Percentiles rank a stretch among this genome's conserved stretches.
Conservation (phyloP, 108 stramenopile species). For the Cyclotella cryptica region DNA sequence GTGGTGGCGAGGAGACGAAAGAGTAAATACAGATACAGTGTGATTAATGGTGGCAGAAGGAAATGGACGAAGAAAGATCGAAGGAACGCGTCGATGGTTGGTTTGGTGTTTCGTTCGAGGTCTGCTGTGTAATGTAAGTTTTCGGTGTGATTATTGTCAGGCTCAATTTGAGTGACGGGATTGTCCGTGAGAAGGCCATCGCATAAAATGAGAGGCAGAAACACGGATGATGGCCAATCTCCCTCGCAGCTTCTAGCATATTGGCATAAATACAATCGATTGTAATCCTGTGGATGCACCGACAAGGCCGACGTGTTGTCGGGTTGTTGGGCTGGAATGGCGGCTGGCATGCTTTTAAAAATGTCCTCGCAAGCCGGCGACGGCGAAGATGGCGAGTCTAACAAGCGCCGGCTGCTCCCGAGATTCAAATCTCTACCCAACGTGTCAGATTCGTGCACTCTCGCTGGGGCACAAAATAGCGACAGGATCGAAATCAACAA, state of each 20-base stretch:
- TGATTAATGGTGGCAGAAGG: slow-evolving; percentile 27
- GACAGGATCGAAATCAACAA: too few species aligned
- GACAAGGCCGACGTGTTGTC: neutral
- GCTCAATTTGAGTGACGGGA: neutral
- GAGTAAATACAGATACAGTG: slow-evolving; percentile 45
- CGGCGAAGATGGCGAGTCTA: neutral
- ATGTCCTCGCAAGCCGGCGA: neutral
- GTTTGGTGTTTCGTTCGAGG: neutral
- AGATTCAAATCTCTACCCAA: too few species aligned
- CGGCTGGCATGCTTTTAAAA: neutral
- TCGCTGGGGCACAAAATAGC: too few species aligned
- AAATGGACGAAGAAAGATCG: slow-evolving; percentile 11
- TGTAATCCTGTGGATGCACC: neutral
- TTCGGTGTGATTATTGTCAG: neutral
- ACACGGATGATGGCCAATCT: slow-evolving; percentile 31
- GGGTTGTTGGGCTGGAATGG: neutral
- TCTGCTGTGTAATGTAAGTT: too few species aligned
- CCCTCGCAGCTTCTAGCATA: slow-evolving; percentile 37
- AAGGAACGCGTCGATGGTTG: neutral
- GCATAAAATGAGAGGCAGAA: slow-evolving; percentile 38
- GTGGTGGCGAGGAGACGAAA: slow-evolving; percentile 75
- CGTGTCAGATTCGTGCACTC: too few species aligned
- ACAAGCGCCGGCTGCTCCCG: too few species aligned
- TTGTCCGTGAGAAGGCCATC: slow-evolving; percentile 10
- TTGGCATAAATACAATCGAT: slow-evolving; percentile 18